These are phyloP conservation scores for Neofusicoccum laricinum DNA, from an alignment of 2,329 filamentous ascomycete genomes.

Conservation along the genomic window DNA sequence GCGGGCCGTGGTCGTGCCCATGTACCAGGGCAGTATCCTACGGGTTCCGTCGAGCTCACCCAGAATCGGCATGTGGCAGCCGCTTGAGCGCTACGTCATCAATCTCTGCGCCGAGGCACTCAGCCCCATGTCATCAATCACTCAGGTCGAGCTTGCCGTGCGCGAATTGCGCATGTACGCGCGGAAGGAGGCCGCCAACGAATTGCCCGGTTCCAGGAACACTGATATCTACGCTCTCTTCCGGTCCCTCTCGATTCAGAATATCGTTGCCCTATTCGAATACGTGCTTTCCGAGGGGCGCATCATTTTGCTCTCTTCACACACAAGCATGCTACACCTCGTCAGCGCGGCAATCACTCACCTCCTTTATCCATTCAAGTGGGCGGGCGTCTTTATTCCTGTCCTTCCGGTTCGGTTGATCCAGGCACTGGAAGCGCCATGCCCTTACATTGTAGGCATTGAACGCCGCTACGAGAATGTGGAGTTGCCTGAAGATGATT, in stretches of 20 bases:
- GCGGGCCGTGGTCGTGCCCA: constrained; percentile 87
- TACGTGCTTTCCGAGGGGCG: constrained; percentile 89
- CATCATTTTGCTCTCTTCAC: constrained; percentile 93
- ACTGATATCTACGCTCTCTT: constrained; percentile 93
- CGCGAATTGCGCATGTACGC: constrained; percentile 89
- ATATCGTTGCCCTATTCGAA: constrained; percentile 89
- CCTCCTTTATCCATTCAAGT: constrained; percentile 84
- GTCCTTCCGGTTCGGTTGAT: constrained; percentile 83
- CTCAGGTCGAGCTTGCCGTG: constrained; percentile 88
- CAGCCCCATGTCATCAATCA: constrained; percentile 87
- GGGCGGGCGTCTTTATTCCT: constrained; percentile 93
- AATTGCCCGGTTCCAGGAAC: constrained; percentile 86
- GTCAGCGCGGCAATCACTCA: constrained; percentile 84
- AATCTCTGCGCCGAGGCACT: constrained; percentile 95
- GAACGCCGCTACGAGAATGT: constrained; percentile 86
- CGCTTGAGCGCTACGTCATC: constrained; percentile 92
- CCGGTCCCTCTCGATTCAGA: constrained; percentile 82
- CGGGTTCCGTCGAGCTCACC: constrained; percentile 86
- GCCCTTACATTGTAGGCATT: constrained; percentile 94
- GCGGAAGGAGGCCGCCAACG: constrained; percentile 87
- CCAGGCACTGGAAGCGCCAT: constrained; percentile 88
- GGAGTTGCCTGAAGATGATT: constrained; percentile 89
- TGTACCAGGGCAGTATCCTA: constrained; percentile 82
- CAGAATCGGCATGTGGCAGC: constrained; percentile 90
- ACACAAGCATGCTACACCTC: constrained; percentile 93